Evolutionary conservation across 768 basidiomycete species (phyloP), one percentile per base, ranked within the genome.

Genomic region (Omphalotus guepiniiformis): DNA sequence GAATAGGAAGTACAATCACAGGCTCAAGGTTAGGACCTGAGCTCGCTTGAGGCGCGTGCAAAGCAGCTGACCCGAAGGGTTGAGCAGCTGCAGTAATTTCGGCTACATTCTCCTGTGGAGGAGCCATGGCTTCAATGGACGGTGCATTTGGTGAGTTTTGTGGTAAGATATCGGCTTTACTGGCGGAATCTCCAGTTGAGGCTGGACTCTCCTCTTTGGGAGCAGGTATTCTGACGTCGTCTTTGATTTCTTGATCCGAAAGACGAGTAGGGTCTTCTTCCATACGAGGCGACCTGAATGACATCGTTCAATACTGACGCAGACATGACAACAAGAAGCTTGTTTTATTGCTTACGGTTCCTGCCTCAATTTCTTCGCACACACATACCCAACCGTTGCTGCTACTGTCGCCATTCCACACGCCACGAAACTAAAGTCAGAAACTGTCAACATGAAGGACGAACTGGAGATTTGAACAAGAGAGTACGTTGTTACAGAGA

Each of bases 321-420:
- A 37, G 6, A 15, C n/a, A 37, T 15, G 25, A 42, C 26, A 11
- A 42, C 6, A 27, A 16, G 18, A 42, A 42, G 29, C 25, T 16
- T 15, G 21, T 37, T 18, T 27, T 3, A 19, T 13, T 25, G 27
- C 35, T 34, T n/a, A 34, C 44, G 12, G 19, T 2, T 46, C 44
- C 29, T 36, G 18, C n/a, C 44, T 35, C 23, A 34, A 26, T 29
- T 38, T 28, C 37, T 47, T 47, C 12, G 46, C 57, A 34, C 62
- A 67, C 1, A 66, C 64, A 18, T 68, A 67, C 22, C 66, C 59
- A 21, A 69, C 55, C 1, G 63, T 64, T 3, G 66, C 66, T 40
- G 67, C 68, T 50, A 69, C 57, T 30, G 67, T 69, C 16, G 68
- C 67, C 29, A 67, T 64, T 40, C 68, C 66, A 22, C 66, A 67